phyloP scores from a whole-genome alignment of 805 yeast species.

The Ascoidea tarda region DNA sequence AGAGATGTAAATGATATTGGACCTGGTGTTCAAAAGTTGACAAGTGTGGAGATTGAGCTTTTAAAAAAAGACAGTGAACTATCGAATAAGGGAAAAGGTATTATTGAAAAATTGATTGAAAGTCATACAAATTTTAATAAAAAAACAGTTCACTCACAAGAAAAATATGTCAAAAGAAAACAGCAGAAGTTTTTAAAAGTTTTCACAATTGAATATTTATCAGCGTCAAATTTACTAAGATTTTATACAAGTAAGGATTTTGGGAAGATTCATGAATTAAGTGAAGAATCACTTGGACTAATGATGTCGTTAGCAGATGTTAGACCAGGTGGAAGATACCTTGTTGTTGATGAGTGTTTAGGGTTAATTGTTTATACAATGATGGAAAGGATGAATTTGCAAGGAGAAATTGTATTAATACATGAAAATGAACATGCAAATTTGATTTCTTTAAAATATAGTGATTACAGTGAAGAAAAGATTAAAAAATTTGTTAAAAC shows the following conservation, averaged over 20 bases:
- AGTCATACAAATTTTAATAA: constrained; percentile 79
- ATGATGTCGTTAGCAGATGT: constrained; percentile 69
- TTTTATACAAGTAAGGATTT: constrained; percentile 71
- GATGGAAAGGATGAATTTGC: constrained; percentile 74
- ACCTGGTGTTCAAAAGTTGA: constrained; percentile 54
- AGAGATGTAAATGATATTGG: constrained; percentile 57
- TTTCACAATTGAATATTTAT: constrained; percentile 69
- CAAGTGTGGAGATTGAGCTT: constrained; percentile 70
- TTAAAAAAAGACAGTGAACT: constrained; percentile 59
- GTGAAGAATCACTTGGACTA: constrained; percentile 73
- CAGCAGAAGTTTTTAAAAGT: constrained; percentile 81
- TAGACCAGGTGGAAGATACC: constrained; percentile 78
- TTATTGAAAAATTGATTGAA: constrained; percentile 69
- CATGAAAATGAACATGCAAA: constrained; percentile 95
- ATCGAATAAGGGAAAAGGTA: constrained; percentile 51
- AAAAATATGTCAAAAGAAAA: constrained; percentile 81
- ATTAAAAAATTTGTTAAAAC: constrained; percentile 46
- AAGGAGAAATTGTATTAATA: constrained; percentile 54
- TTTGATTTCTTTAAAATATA: constrained; percentile 49
- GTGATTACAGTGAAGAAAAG: constrained; percentile 44
- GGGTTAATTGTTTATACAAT: constrained; percentile 78
- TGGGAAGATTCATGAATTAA: constrained; percentile 58
- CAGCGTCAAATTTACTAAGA: constrained; percentile 56
- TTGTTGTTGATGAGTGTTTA: constrained; percentile 89
- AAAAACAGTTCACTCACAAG: constrained; percentile 83